These are phyloP conservation scores for Sequoia sempervirens DNA, from an alignment of 75 land plant species.

Conservation along the genomic window DNA sequence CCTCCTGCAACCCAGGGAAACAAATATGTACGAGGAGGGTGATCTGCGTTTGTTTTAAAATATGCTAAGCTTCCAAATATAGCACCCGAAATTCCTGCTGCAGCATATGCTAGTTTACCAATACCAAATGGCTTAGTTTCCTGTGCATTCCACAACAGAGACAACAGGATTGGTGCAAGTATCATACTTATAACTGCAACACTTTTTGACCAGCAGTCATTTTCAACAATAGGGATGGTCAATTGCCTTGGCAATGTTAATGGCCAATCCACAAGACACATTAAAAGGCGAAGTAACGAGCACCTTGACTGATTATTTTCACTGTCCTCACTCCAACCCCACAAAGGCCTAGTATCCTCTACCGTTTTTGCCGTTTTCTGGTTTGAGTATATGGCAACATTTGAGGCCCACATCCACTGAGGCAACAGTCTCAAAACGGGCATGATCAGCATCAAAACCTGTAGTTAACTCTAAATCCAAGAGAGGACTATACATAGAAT, in stretches of 20 bases:
- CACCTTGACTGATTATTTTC: constrained; percentile 12
- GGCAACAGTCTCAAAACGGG: constrained; percentile 41
- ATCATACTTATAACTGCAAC: constrained; percentile 69
- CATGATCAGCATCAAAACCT: constrained; percentile 18
- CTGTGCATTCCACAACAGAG: constrained; percentile 47
- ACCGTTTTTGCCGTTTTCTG: constrained; percentile 10
- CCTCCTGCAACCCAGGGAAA: constrained; percentile 90
- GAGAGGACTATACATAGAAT: constrained; percentile 38
- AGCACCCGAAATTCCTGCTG: constrained; percentile 40
- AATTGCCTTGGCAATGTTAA: constrained; percentile 66
- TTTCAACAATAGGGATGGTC: constrained; percentile 79
- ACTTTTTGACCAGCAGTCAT: constrained; percentile 63
- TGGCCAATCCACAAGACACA: constrained; percentile 46
- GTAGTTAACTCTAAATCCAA: constrained; percentile 24
- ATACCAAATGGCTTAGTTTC: constrained; percentile 20
- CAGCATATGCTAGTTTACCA: constrained; percentile 18
- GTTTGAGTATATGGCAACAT: constrained; percentile 88
- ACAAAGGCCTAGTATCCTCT: constrained; percentile 31
- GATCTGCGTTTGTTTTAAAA: constrained; percentile 41
- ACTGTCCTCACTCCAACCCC: constrained; percentile 78
- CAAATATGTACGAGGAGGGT: constrained; percentile 63
- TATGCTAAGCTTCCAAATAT: constrained; percentile 49
- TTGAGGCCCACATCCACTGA: constrained; percentile 94
- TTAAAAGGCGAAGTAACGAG: constrained; percentile 24
- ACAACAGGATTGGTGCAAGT: constrained; percentile 74